A percentile compares a stretch with the other conserved stretches of the same genome.
phyloP scores from a whole-genome alignment of 345 rosid species.

The Acer yangbiense region DNA sequence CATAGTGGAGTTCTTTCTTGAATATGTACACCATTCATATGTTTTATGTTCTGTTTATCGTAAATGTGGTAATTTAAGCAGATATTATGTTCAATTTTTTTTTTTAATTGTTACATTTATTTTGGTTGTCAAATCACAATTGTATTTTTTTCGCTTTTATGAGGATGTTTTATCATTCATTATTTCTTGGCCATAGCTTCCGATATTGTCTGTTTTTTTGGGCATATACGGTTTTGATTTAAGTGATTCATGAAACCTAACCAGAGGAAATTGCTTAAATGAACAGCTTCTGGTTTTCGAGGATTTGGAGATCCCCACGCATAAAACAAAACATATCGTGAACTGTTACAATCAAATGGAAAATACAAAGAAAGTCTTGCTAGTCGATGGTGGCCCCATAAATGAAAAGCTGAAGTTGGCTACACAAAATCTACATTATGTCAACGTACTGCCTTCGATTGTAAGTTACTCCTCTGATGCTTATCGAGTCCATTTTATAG shows the following conservation, averaged over 20 bases:
- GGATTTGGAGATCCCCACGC: conserved; percentile 73
- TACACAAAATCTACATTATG: conserved; percentile 86
- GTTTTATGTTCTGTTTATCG: neutral
- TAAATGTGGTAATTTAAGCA: neutral
- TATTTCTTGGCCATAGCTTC: neutral
- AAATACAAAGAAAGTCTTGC: conserved; percentile 74
- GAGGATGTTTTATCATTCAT: neutral
- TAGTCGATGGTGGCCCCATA: conserved; percentile 78
- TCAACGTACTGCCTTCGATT: conserved; percentile 80
- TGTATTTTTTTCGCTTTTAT: neutral
- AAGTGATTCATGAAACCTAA: conserved; percentile 16
- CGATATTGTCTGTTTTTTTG: neutral
- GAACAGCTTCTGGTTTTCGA: conserved; percentile 86
- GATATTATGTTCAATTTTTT: neutral
- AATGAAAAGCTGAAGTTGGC: conserved; percentile 88
- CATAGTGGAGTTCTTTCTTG: neutral
- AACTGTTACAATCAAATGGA: conserved; percentile 72
- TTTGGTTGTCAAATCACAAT: neutral
- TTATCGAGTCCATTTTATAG: neutral
- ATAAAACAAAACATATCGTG: conserved; percentile 84
- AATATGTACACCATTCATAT: neutral
- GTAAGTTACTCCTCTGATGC: conserved; percentile 50
- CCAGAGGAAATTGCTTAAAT: conserved; percentile 14
- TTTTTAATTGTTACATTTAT: neutral
- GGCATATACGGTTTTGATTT: neutral